Conservation (phyloP, 805 yeast species). For the Candida ulmi region DNA sequence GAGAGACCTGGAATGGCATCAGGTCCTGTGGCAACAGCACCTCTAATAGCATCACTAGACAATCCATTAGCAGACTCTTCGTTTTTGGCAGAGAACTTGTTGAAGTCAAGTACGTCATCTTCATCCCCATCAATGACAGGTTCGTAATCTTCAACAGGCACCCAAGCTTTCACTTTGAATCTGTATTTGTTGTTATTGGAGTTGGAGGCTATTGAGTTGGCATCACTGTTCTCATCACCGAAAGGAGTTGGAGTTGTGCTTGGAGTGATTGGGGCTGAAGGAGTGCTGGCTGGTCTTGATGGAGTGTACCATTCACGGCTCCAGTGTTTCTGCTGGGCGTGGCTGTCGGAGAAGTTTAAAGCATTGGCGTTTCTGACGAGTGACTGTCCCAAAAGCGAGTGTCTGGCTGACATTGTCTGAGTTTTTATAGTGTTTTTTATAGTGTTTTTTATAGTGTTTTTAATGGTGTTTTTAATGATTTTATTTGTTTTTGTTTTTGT, state of each 20-base stretch:
- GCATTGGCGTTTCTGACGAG: slow-evolving; percentile 23
- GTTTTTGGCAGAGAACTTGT: slow-evolving; percentile 25
- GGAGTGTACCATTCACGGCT: slow-evolving; percentile 24
- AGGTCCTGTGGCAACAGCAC: slow-evolving; percentile 44
- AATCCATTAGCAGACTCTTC: slow-evolving; percentile 23
- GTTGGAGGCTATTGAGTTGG: too few species aligned
- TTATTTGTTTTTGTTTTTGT: too few species aligned
- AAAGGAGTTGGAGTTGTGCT: slow-evolving; percentile 22
- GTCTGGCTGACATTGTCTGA: slow-evolving; percentile 17
- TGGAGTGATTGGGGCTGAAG: slow-evolving; percentile 16
- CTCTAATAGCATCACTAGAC: slow-evolving; percentile 44
- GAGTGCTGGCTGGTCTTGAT: slow-evolving; percentile 4
- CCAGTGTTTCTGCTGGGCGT: slow-evolving; percentile 21
- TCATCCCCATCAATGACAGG: slow-evolving; percentile 30
- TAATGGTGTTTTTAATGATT: too few species aligned
- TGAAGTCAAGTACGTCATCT: slow-evolving; percentile 40
- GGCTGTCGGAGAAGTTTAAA: slow-evolving; percentile 9
- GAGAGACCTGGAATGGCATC: slow-evolving; percentile 41
- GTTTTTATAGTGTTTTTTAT: too few species aligned
- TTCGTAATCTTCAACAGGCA: slow-evolving; percentile 14
- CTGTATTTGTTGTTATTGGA: slow-evolving; percentile 12
- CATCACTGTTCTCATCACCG: slow-evolving; percentile 15
- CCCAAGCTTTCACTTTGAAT: slow-evolving; percentile 30
- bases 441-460: too few species aligned
- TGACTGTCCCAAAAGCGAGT: slow-evolving; percentile 22